Conservation (phyloP, 768 basidiomycete species). For the Pleurotus giganteus region DNA sequence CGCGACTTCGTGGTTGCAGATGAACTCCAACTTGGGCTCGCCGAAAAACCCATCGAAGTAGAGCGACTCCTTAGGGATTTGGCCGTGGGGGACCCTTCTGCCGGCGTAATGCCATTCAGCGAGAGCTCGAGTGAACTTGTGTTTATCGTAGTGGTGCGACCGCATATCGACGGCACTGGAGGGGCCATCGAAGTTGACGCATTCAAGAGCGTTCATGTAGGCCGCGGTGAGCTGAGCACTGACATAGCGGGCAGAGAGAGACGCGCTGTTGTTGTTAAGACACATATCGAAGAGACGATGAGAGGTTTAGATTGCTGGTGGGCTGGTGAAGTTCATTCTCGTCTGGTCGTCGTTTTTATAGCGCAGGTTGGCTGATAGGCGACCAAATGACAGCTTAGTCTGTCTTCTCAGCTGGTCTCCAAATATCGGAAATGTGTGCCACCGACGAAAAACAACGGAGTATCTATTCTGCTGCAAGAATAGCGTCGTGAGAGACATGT, state of each 20-base stretch:
- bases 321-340: not conserved
- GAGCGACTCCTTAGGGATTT: conserved; percentile 11
- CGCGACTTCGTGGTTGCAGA: conserved; percentile 22
- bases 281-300: not conserved
- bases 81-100: conserved; percentile 4
- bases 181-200: conserved; percentile 12
- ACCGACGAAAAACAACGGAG: not conserved
- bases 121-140: conserved; percentile 12
- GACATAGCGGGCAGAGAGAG: conserved; percentile 12
- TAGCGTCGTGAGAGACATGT: not conserved
- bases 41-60: conserved; percentile 17
- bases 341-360: not conserved
- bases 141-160: not conserved
- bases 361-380: not conserved
- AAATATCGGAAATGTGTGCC: not conserved
- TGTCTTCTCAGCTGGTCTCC: no score
- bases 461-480: not conserved
- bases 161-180: not conserved
- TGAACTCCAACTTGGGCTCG: conserved; percentile 18
- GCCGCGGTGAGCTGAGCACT: conserved; percentile 15
- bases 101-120: conserved; percentile 13
- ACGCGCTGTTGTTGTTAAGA: conserved; percentile 9
- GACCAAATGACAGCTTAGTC: no score
- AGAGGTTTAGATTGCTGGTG: not conserved
- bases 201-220: conserved; percentile 15